phyloP scores from a whole-genome alignment of 768 basidiomycete species.

The Pholiota molesta region DNA sequence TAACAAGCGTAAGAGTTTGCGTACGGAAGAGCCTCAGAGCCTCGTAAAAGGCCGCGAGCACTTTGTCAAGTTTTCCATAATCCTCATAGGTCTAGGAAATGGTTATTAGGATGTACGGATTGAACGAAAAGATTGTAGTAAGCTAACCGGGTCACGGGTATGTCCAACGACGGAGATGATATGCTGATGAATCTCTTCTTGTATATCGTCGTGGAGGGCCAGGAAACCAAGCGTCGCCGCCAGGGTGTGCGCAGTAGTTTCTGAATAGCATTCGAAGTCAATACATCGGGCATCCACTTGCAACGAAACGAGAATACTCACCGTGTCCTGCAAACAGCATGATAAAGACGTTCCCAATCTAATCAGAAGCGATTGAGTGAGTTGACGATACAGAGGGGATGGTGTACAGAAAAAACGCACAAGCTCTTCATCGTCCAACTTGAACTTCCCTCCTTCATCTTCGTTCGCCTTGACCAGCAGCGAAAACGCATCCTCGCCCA shows the following conservation, averaged over 20 bases:
- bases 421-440: slow-evolving; percentile 43
- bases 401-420: slow-evolving; percentile 23
- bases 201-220: slow-evolving; percentile 44
- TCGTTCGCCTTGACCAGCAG: slow-evolving; percentile 50
- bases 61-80: slow-evolving; percentile 39
- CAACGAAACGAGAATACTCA: slow-evolving; percentile 24
- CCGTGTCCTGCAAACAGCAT: slow-evolving; percentile 65
- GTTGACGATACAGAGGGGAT: background rate
- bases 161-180: slow-evolving; percentile 37
- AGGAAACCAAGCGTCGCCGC: slow-evolving; percentile 47
- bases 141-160: slow-evolving; percentile 2
- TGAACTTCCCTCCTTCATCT: slow-evolving; percentile 40
- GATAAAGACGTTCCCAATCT: slow-evolving; percentile 57
- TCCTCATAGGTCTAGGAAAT: slow-evolving; percentile 37
- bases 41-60: slow-evolving; percentile 42
- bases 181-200: slow-evolving; percentile 47
- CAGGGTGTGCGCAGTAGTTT: slow-evolving; percentile 50
- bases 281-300: background rate
- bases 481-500: slow-evolving; percentile 39
- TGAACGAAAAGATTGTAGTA: background rate
- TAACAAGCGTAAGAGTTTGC: slow-evolving; percentile 14
- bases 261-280: slow-evolving; percentile 23
- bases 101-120: background rate
- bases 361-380: background rate
- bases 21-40: slow-evolving; percentile 42